Evolutionary conservation across 371 early-diverging fungal genomes (phyloP).

Genomic region (Mortierella sp.): DNA sequence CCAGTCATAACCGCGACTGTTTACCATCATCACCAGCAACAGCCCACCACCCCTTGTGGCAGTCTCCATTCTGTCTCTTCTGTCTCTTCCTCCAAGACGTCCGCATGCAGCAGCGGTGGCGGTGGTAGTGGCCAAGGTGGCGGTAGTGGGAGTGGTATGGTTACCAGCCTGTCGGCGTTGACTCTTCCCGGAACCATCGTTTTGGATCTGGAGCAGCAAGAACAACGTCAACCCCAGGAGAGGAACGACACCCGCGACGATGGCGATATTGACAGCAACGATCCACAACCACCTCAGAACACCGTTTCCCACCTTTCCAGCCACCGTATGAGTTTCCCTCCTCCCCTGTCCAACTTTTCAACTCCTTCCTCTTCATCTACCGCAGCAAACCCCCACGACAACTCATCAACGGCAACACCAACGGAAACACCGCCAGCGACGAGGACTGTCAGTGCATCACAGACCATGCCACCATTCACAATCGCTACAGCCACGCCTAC

Average conservation of each 20-base stretch:
- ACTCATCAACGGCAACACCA: not conserved
- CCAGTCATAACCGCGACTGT: constrained; percentile 15
- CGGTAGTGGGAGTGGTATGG: not conserved
- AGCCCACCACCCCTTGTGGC: not conserved
- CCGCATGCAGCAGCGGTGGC: not conserved
- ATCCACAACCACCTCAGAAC: constrained; percentile 9
- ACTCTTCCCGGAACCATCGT: constrained; percentile 9
- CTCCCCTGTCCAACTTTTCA: not conserved
- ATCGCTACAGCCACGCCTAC: no score
- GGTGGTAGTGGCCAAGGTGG: no score
- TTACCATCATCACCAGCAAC: not conserved
- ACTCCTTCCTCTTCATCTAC: not conserved
- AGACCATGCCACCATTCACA: not conserved
- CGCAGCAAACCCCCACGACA: not conserved
- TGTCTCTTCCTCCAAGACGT: not conserved
- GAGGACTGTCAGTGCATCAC: not conserved
- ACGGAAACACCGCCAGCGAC: not conserved
- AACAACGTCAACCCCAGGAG: not conserved
- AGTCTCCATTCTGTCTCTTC: not conserved
- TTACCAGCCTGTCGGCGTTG: not conserved
- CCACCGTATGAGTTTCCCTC: constrained; percentile 20
- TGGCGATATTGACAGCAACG: not conserved
- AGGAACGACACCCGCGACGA: not conserved
- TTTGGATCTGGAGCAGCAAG: not conserved
- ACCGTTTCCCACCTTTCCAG: constrained; percentile 18